phyloP scores from a whole-genome alignment of 164 flowering plant species.

The Vitis rupestris region DNA sequence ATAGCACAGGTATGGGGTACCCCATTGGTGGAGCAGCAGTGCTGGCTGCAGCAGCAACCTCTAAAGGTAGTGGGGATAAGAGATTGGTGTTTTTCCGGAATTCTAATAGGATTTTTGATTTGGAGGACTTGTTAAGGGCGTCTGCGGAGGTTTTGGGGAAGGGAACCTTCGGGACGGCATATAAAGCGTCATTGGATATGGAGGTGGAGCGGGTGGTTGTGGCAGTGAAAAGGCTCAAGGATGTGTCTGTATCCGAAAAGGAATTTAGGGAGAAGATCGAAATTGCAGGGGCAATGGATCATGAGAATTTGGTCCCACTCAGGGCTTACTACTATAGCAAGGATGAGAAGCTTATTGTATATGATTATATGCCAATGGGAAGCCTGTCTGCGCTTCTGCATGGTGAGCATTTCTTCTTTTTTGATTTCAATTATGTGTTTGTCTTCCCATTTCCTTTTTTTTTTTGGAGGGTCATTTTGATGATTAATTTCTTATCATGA shows the following conservation, averaged over 20 bases:
- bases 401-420: constrained; percentile 45
- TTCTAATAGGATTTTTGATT: constrained; percentile 38
- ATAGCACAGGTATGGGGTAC: constrained; percentile 11
- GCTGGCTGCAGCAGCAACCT: neutral
- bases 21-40: neutral
- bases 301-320: constrained; percentile 75
- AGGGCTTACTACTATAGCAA: constrained; percentile 71
- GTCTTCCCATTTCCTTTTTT: neutral
- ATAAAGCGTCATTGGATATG: constrained; percentile 70
- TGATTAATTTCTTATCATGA: neutral
- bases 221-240: constrained; percentile 93
- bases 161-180: constrained; percentile 78
- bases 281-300: constrained; percentile 57
- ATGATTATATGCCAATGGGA: constrained; percentile 91
- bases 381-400: constrained; percentile 96
- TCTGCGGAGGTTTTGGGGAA: constrained; percentile 88
- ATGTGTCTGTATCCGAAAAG: constrained; percentile 59
- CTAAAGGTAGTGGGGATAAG: constrained; percentile 16
- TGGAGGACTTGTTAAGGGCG: constrained; percentile 75
- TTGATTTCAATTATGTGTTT: neutral
- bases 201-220: constrained; percentile 47
- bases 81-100: constrained; percentile 54
- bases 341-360: constrained; percentile 89
- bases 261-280: constrained; percentile 83
- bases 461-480: constrained; percentile 2